phyloP scores from a whole-genome alignment of 2,329 filamentous ascomycete species.

The Aspergillus sp. region DNA sequence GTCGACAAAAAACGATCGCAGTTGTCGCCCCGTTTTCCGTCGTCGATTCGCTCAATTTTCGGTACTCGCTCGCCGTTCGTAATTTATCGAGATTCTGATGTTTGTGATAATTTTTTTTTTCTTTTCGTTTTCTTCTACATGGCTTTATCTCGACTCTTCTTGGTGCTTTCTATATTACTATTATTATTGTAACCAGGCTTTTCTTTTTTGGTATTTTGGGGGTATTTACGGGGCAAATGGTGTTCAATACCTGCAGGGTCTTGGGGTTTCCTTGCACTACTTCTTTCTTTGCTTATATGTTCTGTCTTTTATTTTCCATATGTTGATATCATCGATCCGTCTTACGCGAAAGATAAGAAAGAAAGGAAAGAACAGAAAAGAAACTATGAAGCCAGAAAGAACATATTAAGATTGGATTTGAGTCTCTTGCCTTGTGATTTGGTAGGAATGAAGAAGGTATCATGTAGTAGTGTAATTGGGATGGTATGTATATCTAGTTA shows the following conservation, averaged over 20 bases:
- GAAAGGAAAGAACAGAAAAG: background rate
- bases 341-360: conserved; percentile 3
- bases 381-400: conserved; percentile 1
- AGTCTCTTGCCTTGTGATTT: too few species aligned
- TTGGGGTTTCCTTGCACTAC: background rate
- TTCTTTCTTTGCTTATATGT: background rate
- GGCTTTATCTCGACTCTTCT: background rate
- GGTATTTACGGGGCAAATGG: background rate
- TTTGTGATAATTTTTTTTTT: conserved; percentile 19
- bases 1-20: background rate
- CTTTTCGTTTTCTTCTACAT: conserved; percentile 2
- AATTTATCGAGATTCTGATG: conserved; percentile 10
- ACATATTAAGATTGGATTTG: background rate
- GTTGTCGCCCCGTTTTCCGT: background rate
- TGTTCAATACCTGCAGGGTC: background rate
- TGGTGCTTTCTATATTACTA: background rate
- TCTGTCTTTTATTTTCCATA: background rate
- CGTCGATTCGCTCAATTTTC: background rate
- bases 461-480: too few species aligned
- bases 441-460: background rate
- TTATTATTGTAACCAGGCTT: background rate
- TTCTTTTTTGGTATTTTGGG: background rate
- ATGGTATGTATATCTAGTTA: too few species aligned
- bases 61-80: conserved; percentile 1
- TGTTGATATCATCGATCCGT: conserved; percentile 2